A percentile compares a stretch with the other conserved stretches of the same genome.
These are phyloP conservation scores for Ceratocystis ficicola DNA, from an alignment of 2,329 filamentous ascomycete genomes.

Conservation along the genomic window DNA sequence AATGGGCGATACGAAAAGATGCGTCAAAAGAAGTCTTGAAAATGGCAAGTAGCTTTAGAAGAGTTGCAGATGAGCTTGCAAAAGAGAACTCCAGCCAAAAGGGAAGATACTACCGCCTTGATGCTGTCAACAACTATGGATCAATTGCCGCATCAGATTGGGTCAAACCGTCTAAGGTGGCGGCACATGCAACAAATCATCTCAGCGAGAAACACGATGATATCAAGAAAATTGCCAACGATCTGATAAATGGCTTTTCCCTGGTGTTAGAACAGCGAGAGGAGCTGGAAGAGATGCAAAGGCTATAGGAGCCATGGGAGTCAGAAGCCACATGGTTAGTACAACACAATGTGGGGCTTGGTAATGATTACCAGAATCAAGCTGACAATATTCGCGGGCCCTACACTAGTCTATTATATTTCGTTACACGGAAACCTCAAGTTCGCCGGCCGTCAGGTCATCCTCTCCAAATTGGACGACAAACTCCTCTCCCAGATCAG, in stretches of 20 bases:
- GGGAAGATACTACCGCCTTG: conserved; percentile 26
- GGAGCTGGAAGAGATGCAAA: not conserved
- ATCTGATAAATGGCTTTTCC: not conserved
- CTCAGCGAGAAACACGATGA: conserved; percentile 16
- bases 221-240: not conserved
- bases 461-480: not conserved
- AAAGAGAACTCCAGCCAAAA: conserved; percentile 22
- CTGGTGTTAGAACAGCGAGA: not conserved
- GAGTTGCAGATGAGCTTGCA: conserved; percentile 1
- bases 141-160: conserved; percentile 26
- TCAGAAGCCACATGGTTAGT: too few relatives aligned
- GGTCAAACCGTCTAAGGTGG: conserved; percentile 25
- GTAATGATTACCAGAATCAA: not conserved
- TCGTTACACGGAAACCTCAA: not conserved
- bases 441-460: not conserved
- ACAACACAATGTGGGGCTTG: too few relatives aligned
- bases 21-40: not conserved
- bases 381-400: not conserved
- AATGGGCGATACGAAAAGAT: conserved; percentile 20
- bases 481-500: not conserved
- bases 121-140: conserved; percentile 26
- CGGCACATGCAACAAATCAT: conserved; percentile 25
- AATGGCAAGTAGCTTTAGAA: not conserved
- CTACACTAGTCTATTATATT: not conserved
- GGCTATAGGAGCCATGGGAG: too few relatives aligned